Conservation (phyloP, 768 basidiomycete species). For the Infundibulicybe gibba region DNA sequence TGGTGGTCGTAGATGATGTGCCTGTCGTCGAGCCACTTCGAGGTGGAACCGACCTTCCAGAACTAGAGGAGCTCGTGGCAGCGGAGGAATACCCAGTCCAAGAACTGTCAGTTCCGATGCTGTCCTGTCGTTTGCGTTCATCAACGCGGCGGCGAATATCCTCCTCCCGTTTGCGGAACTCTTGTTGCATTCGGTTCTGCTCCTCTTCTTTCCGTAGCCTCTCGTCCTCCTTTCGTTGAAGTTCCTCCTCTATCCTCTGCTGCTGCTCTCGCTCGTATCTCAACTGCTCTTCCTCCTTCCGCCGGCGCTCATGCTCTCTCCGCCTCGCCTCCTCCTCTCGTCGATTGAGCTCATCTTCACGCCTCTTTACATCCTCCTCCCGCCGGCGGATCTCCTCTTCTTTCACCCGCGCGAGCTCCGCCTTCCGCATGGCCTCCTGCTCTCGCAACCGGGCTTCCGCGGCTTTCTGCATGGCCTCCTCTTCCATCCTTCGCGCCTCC, state of each 20-base stretch:
- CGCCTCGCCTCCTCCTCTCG: constrained; percentile 24
- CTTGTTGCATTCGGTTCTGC: not conserved
- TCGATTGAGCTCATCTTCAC: constrained; percentile 32
- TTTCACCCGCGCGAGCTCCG: constrained; percentile 16
- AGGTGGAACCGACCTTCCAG: not conserved
- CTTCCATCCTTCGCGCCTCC: constrained; percentile 25
- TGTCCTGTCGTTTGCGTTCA: constrained; percentile 5
- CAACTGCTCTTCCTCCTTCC: not conserved
- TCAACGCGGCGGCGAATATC: constrained; percentile 3
- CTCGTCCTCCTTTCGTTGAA: not conserved
- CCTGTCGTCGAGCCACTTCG: not conserved
- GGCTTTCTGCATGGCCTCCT: constrained; percentile 15
- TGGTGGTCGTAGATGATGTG: not conserved
- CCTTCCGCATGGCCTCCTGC: constrained; percentile 14
- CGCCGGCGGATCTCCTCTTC: constrained; percentile 21
- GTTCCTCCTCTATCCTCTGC: constrained; percentile 1
- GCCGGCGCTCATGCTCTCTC: constrained; percentile 5
- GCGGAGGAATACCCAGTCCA: not conserved
- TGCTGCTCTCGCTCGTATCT: not conserved
- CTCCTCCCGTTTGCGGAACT: constrained; percentile 1
- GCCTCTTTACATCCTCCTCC: constrained; percentile 23
- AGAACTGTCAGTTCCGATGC: not conserved
- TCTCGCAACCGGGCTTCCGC: constrained; percentile 16
- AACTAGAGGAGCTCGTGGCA: constrained; percentile 16
- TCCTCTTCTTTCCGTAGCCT: not conserved